Percentiles rank a stretch among this genome's conserved stretches.
Evolutionary conservation across 257 asterid species (phyloP).

Genomic region (Anisodus tanguticus): DNA sequence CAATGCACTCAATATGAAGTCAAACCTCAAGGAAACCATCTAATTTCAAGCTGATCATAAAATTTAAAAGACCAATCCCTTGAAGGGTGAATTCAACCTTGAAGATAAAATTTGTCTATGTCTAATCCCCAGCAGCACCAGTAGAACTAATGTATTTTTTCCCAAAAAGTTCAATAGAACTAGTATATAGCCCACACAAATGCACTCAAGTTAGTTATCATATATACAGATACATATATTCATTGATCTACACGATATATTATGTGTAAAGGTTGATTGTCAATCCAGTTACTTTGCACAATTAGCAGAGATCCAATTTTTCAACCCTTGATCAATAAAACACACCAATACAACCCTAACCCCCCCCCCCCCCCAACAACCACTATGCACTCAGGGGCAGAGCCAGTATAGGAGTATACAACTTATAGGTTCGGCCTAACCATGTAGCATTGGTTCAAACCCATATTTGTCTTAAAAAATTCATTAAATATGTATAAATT

Average conservation of each 20-base stretch:
- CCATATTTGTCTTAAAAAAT: no score
- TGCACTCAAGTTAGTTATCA: neutral
- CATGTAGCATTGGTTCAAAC: no score
- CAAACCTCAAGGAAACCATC: neutral
- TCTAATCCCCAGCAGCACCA: slow-evolving; percentile 10
- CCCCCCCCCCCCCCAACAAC: neutral
- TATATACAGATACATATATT: neutral
- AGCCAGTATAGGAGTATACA: no score
- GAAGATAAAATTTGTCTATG: neutral
- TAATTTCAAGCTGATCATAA: neutral
- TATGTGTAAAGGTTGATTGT: neutral
- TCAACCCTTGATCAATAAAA: neutral
- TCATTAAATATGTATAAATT: no score
- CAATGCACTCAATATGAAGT: neutral
- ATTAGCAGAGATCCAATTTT: slow-evolving; percentile 1
- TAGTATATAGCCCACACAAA: neutral
- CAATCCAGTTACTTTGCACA: neutral
- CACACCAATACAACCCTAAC: no score
- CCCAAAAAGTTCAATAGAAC: neutral
- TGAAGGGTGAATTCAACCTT: neutral
- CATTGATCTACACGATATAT: neutral
- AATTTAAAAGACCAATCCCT: neutral
- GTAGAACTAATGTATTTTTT: neutral
- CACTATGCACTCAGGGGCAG: no score
- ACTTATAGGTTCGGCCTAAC: no score